Evolutionary conservation across 208 protist species (phyloP), one percentile per base, ranked within the genome.

Genomic region (Tritrichomonas musculus): DNA sequence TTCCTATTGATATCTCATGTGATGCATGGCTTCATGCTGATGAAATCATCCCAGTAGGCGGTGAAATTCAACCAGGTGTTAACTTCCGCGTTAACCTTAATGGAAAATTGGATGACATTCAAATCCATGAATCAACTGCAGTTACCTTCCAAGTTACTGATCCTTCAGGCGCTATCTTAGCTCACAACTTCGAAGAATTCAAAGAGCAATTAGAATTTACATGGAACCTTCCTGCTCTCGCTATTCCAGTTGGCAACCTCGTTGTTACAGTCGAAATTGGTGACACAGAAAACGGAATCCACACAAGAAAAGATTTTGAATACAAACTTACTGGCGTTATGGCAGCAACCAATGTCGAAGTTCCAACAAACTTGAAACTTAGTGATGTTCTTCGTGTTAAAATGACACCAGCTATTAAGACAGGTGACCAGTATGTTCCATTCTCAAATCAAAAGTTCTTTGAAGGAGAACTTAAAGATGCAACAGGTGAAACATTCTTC

Each of bases 1-100:
- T 88, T 11, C 77, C 77, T 57, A 36, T 88, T 30, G 77, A 88
- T 88, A 39, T 88, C 77, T 57, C 77, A 44, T 57, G 77, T 47
- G 77, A 88, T 13, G 77, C 47, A 9, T 53, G 17, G 27, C 5
- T 57, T 11, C 11, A n/a, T 20, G 77, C 77, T 39, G 77, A 88
- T 57, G 77, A 88, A 30, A 1, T 57, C 41, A 88, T 88, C 47
- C 77, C 77, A 57, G 47, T 39, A n/a, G 77, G 77, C 36, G 77
- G 47, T 20, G 30, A 44, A 20, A 33, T 88, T 17, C 17, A 33
- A 39, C 77, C 77, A 53, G 77, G 77, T 41, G 77, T 47, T 57
- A 36, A 44, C 20, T 33, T 88, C 77, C 33, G 44, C 17, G 44
- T 47, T 57, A 8, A 53, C 13, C 41, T 88, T 33, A 17, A 88